Evolutionary conservation across 345 rosid genomes (phyloP), one percentile per base, ranked within the genome.

Genomic region (Ceriops decandra): DNA sequence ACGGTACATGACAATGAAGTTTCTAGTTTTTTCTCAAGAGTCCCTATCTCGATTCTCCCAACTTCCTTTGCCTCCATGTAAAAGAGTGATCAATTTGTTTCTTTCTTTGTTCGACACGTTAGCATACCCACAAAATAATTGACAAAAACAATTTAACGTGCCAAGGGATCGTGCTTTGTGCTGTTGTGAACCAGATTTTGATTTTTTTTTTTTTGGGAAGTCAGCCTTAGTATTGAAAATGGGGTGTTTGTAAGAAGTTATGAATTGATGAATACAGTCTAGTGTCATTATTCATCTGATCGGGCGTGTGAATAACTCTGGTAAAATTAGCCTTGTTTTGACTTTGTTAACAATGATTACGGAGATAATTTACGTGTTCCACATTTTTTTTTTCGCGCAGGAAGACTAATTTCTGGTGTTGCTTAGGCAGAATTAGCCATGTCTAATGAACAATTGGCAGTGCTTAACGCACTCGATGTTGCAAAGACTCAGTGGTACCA

Each of bases 401-500:
- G 53, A 36, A 62, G 28, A 38, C 2, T 15, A 42, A 42, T 2
- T 61, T 61, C 51, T 61, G 10, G 49, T 32, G 26, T 49, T 5
- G 21, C 13, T 6, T 9, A 10, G 36, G 47, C 22, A 32, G 26
- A 11, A 3, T 21, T 28, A 24, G 36, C 42, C 19, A 82, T 77
- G 86, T 68, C 82, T 10, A 78, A 63, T 15, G 60, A 76, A 8
- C 84, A 75, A 19, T 62, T 80, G 53, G 68, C 26, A 66, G 82
- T 83, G 81, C 81, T 83, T 0, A 76, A 64, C 30, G 82, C 86
- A 64, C 84, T 81, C 38, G 84, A 83, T 60, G 57, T 66, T 16
- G 84, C 82, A 35, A 80, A 73, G 21, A 83, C 80, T n/a, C 84
- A 80, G 63, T 72, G 74, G 60, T 83, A 83, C 57, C 83, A 83